Evolutionary conservation across 176 grass and related monocot species (phyloP).

Genomic region (Puccinellia tenuiflora): DNA sequence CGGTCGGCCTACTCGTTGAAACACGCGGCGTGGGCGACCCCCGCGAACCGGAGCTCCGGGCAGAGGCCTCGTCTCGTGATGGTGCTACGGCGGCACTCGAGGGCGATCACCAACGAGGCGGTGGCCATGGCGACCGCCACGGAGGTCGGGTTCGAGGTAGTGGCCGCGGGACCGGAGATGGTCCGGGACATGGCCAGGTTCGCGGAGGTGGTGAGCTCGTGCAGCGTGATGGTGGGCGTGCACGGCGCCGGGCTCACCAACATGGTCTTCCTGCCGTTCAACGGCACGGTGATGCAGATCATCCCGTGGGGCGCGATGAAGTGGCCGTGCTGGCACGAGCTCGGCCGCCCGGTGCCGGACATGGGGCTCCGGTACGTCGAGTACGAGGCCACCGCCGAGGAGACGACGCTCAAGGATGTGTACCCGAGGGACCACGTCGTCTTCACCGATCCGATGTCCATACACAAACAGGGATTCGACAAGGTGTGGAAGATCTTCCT

Average conservation of each 20-base stretch:
- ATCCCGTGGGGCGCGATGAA: conserved; percentile 47
- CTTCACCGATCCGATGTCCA: conserved; percentile 47
- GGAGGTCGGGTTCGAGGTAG: conserved; percentile 42
- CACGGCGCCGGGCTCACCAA: conserved; percentile 81
- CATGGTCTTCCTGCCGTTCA: conserved; percentile 76
- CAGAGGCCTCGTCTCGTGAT: conserved; percentile 46
- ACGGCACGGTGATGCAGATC: conserved; percentile 58
- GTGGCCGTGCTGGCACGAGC: conserved; percentile 29
- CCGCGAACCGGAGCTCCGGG: not conserved
- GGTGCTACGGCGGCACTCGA: conserved; percentile 38
- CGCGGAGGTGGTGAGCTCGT: conserved; percentile 56
- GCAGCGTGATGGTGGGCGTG: conserved; percentile 82
- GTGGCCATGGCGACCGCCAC: not conserved
- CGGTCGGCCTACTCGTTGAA: conserved; percentile 30
- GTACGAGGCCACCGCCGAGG: conserved; percentile 50
- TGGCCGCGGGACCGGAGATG: conserved; percentile 27
- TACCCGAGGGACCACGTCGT: conserved; percentile 47
- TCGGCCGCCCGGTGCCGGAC: conserved; percentile 29
- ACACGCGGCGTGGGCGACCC: not conserved
- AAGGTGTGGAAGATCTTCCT: conserved; percentile 35
- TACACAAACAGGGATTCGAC: conserved; percentile 36
- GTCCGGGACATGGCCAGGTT: conserved; percentile 13
- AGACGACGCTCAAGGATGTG: conserved; percentile 52
- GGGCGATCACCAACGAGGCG: conserved; percentile 39
- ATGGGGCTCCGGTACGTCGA: conserved; percentile 65